phyloP scores from a whole-genome alignment of 1,139 yeast species.

The Pichia inconspicua region DNA sequence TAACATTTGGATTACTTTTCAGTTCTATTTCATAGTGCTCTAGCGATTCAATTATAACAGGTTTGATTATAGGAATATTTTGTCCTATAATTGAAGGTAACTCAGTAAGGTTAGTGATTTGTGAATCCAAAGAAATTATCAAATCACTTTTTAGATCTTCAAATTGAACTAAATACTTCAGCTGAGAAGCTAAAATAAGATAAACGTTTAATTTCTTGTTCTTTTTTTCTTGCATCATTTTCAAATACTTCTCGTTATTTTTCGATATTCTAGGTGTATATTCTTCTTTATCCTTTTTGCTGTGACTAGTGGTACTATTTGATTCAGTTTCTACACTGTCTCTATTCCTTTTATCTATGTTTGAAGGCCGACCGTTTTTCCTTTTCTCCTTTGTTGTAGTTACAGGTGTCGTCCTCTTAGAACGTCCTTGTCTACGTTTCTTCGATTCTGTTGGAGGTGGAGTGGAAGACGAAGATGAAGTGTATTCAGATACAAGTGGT shows the following conservation, averaged over 20 bases:
- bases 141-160: constrained; percentile 28
- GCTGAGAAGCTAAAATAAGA: constrained; percentile 36
- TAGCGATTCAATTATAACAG: constrained; percentile 34
- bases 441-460: background rate
- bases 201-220: constrained; percentile 29
- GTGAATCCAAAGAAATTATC: constrained; percentile 54
- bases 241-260: constrained; percentile 32
- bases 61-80: constrained; percentile 34
- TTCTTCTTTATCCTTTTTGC: constrained; percentile 27
- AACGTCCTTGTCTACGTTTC: constrained; percentile 4
- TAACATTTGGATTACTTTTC: background rate
- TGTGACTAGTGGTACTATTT: background rate
- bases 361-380: constrained; percentile 6
- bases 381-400: background rate
- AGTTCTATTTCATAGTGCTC: constrained; percentile 29
- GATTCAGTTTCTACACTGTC: constrained; percentile 4
- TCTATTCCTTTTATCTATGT: constrained; percentile 9
- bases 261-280: constrained; percentile 31
- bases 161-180: constrained; percentile 27
- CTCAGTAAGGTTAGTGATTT: constrained; percentile 15
- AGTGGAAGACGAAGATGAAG: background rate
- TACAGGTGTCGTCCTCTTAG: background rate
- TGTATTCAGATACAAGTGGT: background rate
- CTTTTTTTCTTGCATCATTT: constrained; percentile 15
- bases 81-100: constrained; percentile 31